Evolutionary conservation across 176 grass and related monocot species (phyloP).

Genomic region (Secale cereale): DNA sequence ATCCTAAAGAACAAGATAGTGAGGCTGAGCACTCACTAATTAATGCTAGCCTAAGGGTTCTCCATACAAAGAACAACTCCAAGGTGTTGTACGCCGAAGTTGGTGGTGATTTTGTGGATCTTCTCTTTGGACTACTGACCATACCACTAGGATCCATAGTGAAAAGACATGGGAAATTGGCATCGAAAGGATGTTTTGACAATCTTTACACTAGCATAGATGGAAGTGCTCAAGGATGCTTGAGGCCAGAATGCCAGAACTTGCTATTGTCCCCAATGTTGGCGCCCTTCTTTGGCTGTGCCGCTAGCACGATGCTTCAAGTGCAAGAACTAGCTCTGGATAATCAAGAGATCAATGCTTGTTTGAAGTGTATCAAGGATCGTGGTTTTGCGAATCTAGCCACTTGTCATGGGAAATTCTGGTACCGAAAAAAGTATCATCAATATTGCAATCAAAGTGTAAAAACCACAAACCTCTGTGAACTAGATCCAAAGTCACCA

Average conservation of each 20-base stretch:
- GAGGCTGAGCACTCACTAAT: neutral
- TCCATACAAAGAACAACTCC: neutral
- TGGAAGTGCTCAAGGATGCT: neutral
- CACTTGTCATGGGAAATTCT: too few species aligned
- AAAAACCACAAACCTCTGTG: neutral
- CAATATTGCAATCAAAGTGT: too few species aligned
- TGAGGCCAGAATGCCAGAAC: neutral
- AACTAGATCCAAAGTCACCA: neutral
- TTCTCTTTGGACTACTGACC: neutral
- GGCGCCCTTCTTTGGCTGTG: neutral
- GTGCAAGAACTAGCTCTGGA: neutral
- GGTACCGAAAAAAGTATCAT: too few species aligned
- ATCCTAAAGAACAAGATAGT: neutral
- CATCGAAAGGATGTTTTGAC: neutral
- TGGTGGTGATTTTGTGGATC: neutral
- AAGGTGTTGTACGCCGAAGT: conserved; percentile 16
- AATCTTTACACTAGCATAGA: conserved; percentile 13
- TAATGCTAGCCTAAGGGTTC: neutral
- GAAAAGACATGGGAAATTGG: neutral
- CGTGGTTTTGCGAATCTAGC: too few species aligned
- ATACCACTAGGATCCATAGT: neutral
- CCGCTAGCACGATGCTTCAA: neutral
- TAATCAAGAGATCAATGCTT: neutral
- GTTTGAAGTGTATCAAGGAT: too few species aligned
- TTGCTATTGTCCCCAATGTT: neutral